Percentiles rank a stretch among this genome's conserved stretches.
Conservation (phyloP, 169 alveolate genomes). For the Eimeria necatrix region DNA sequence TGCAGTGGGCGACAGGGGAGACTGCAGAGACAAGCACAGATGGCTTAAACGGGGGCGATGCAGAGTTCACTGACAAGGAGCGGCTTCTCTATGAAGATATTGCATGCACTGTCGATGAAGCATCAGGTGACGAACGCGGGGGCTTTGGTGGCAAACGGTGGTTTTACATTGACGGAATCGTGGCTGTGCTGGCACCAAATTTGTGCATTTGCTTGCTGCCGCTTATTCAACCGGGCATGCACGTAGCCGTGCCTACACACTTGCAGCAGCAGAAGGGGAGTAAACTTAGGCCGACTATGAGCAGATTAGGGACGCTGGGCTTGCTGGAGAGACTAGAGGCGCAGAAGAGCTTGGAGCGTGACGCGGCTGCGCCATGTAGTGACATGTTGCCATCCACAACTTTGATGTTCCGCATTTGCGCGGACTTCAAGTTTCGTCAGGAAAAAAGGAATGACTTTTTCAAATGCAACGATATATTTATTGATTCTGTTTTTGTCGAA, state of each 20-base stretch:
- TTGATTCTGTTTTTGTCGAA: constrained; percentile 66
- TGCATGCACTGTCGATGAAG: constrained; percentile 71
- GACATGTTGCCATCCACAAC: constrained; percentile 66
- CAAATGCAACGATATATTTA: constrained; percentile 68
- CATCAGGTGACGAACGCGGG: constrained; percentile 67
- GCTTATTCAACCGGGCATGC: constrained; percentile 73
- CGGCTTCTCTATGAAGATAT: constrained; percentile 61
- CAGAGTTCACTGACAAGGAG: constrained; percentile 59
- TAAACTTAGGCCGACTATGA: background rate
- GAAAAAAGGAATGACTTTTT: constrained; percentile 69
- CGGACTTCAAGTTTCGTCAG: constrained; percentile 80
- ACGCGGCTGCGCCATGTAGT: background rate
- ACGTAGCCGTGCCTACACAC: constrained; percentile 54
- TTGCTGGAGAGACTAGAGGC: constrained; percentile 64
- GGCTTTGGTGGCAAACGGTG: constrained; percentile 81
- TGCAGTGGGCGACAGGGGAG: constrained; percentile 77
- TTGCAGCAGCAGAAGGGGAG: background rate
- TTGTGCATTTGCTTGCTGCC: constrained; percentile 75
- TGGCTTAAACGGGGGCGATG: background rate
- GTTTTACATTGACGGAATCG: constrained; percentile 75
- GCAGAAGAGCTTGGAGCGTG: background rate
- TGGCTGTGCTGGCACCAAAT: constrained; percentile 64
- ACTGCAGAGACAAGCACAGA: constrained; percentile 60
- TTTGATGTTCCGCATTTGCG: constrained; percentile 66
- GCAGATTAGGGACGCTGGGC: constrained; percentile 59